These are phyloP conservation scores for Penicillium verhagenii DNA, from an alignment of 495 filamentous ascomycete species.

Conservation along the genomic window DNA sequence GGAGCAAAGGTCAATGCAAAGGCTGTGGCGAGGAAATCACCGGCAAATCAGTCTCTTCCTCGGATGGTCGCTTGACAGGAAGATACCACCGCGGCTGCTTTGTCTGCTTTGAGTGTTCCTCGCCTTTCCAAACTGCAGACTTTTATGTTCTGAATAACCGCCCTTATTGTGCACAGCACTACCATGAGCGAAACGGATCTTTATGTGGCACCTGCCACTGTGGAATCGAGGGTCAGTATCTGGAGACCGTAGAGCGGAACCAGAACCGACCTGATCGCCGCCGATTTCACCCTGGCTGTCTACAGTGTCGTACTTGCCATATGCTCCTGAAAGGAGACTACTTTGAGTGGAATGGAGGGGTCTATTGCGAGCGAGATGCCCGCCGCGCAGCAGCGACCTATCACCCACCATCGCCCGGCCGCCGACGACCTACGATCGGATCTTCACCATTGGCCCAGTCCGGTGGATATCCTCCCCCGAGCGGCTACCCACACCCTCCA, in stretches of 20 bases:
- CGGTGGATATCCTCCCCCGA: constrained; percentile 18
- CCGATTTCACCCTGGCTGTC: constrained; percentile 86
- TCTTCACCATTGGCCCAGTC: constrained; percentile 25
- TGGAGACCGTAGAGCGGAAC: constrained; percentile 66
- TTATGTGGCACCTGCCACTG: constrained; percentile 74
- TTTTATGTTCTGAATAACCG: constrained; percentile 89
- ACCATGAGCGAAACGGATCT: constrained; percentile 86
- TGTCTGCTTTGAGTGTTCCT: constrained; percentile 79
- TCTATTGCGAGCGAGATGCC: constrained; percentile 86
- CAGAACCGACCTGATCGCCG: constrained; percentile 51
- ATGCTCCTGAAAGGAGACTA: constrained; percentile 64
- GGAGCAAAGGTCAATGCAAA: constrained; percentile 73
- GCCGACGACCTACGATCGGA: constrained; percentile 19
- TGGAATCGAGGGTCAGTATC: constrained; percentile 92
- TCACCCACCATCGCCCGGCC: constrained; percentile 31
- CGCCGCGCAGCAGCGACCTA: constrained; percentile 53
- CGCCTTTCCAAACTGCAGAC: constrained; percentile 80
- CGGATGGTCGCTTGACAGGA: constrained; percentile 89
- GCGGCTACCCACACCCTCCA: constrained; percentile 24
- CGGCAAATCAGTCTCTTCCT: constrained; percentile 90
- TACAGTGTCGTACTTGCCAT: constrained; percentile 65
- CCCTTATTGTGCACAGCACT: constrained; percentile 90
- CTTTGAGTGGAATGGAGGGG: constrained; percentile 63
- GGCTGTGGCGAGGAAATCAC: constrained; percentile 76
- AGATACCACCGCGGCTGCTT: constrained; percentile 94